A percentile compares a stretch with the other conserved stretches of the same genome.
Conservation (phyloP, 2,329 filamentous ascomycete genomes). For the Magnaporthiopsis incrustans region DNA sequence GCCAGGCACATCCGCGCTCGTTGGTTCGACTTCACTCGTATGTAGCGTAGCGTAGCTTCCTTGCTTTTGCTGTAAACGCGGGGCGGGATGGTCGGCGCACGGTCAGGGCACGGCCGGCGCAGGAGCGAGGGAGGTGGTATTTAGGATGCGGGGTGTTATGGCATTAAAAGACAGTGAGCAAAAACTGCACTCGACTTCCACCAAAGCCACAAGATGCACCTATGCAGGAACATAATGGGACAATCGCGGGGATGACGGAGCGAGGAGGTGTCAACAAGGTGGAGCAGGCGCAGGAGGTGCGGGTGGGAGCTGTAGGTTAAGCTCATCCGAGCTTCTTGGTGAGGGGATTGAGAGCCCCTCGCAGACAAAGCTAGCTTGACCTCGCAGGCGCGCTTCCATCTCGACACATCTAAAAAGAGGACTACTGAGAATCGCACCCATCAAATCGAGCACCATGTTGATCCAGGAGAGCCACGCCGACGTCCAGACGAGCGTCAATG, state of each 20-base stretch:
- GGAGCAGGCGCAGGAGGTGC: background rate
- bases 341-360: background rate
- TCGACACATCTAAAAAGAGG: background rate
- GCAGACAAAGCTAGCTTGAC: background rate
- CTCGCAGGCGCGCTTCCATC: conserved; percentile 20
- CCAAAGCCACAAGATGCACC: background rate
- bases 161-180: background rate
- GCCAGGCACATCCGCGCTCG: background rate
- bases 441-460: conserved; percentile 32
- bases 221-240: background rate
- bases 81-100: background rate
- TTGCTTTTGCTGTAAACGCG: background rate
- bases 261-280: background rate
- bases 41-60: too few species aligned
- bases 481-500: conserved; percentile 41
- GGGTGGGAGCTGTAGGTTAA: background rate
- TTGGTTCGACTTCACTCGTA: background rate
- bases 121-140: too few species aligned
- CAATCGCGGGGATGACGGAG: background rate
- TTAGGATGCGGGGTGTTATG: background rate
- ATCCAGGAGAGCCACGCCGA: conserved; percentile 46
- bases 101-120: too few species aligned
- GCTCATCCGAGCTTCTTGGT: background rate
- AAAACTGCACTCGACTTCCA: background rate
- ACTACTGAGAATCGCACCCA: background rate